Percentiles rank a stretch among this genome's conserved stretches.
Evolutionary conservation across 169 alveolate genomes (phyloP).

Genomic region (Cryptosporidium felis): DNA sequence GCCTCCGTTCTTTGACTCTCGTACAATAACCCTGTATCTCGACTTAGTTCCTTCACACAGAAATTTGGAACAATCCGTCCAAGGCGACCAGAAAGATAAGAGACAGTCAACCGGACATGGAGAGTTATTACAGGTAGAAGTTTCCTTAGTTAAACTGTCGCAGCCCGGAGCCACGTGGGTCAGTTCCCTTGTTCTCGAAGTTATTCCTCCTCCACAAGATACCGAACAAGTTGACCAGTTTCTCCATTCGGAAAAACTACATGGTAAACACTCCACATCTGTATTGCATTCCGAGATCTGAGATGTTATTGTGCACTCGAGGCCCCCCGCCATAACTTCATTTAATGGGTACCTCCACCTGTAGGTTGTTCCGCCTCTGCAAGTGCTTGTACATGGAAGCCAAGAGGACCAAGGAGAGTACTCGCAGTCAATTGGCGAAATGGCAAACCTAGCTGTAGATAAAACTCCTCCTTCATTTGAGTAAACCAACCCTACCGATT

Average conservation of each 20-base stretch:
- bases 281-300: slow-evolving; percentile 47
- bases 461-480: slow-evolving; percentile 11
- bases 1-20: slow-evolving; percentile 37
- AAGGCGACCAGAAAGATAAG: slow-evolving; percentile 49
- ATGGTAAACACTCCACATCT: slow-evolving; percentile 35
- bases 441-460: slow-evolving; percentile 56
- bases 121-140: slow-evolving; percentile 18
- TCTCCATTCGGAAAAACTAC: slow-evolving; percentile 48
- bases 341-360: slow-evolving; percentile 66
- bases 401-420: slow-evolving; percentile 68
- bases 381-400: slow-evolving; percentile 68
- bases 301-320: slow-evolving; percentile 47
- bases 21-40: slow-evolving; percentile 42
- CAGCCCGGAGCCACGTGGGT: slow-evolving; percentile 39
- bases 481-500: slow-evolving; percentile 12
- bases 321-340: slow-evolving; percentile 71
- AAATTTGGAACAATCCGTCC: slow-evolving; percentile 38
- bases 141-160: neutral
- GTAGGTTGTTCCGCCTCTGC: slow-evolving; percentile 59
- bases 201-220: slow-evolving; percentile 55
- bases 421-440: slow-evolving; percentile 45
- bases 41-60: slow-evolving; percentile 52
- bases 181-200: slow-evolving; percentile 37
- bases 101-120: slow-evolving; percentile 57
- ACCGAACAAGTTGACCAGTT: slow-evolving; percentile 53